Percentiles rank a stretch among this genome's conserved stretches.
Evolutionary conservation across 768 basidiomycete genomes (phyloP).

Genomic region (Auricularia cornea): DNA sequence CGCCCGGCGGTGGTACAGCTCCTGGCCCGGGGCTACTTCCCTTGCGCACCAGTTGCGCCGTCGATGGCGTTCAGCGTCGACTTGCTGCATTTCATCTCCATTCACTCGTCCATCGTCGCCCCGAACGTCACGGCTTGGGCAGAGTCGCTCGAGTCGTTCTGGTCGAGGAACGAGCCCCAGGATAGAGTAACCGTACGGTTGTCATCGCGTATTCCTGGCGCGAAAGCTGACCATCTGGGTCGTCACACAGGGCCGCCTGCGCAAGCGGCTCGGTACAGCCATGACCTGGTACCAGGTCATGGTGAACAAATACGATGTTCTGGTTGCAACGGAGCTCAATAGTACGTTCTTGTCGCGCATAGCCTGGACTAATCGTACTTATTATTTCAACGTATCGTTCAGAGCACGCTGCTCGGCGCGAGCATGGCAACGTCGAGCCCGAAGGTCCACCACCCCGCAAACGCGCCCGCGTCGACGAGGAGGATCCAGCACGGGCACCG

Average conservation of each 20-base stretch:
- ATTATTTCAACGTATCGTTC: no score
- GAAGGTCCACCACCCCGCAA: no score
- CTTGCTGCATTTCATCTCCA: not conserved
- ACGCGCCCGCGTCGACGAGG: no score
- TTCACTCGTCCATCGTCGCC: not conserved
- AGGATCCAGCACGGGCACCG: no score
- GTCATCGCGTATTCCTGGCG: no score
- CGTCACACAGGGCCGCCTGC: not conserved
- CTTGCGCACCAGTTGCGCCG: slow-evolving; percentile 2
- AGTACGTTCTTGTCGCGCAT: no score
- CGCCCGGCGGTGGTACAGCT: no score
- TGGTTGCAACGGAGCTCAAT: no score
- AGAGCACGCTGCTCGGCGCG: not conserved
- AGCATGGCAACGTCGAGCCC: no score
- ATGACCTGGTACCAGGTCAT: not conserved
- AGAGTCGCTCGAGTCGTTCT: not conserved
- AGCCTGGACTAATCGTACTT: no score
- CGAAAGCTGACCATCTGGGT: not conserved
- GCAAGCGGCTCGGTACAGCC: not conserved
- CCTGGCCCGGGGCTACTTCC: not conserved
- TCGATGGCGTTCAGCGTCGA: not conserved
- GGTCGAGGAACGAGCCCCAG: not conserved
- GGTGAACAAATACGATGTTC: not conserved
- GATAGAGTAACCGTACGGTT: no score
- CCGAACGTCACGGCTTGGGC: not conserved